phyloP scores from a whole-genome alignment of 2,329 filamentous ascomycete genomes.

The Colletotrichum incanum region DNA sequence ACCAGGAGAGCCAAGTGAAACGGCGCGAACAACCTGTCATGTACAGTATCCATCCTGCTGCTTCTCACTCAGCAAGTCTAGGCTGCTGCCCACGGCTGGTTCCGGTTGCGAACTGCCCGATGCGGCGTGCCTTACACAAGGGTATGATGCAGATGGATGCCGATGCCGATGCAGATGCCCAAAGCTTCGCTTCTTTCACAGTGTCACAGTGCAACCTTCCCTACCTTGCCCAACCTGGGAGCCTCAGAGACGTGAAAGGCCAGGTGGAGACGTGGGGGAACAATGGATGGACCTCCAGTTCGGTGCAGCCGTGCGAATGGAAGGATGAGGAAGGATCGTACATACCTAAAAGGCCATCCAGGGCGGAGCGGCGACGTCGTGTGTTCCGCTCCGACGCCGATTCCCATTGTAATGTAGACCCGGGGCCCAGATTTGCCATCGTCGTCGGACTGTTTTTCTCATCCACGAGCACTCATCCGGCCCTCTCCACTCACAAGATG shows the following conservation, averaged over 20 bases:
- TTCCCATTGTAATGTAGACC: not conserved
- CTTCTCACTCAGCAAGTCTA: not conserved
- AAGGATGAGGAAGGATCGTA: too few species aligned
- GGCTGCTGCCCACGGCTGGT: not conserved
- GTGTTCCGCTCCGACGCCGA: constrained; percentile 9
- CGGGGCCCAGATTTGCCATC: constrained; percentile 21
- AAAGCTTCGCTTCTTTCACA: not conserved
- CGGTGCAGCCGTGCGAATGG: constrained; percentile 5
- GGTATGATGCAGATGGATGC: not conserved
- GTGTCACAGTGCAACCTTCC: too few species aligned
- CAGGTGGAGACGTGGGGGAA: not conserved
- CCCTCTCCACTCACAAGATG: not conserved
- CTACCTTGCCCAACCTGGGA: not conserved
- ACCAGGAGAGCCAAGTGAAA: constrained; percentile 26
- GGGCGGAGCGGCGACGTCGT: constrained; percentile 1
- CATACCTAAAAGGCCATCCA: not conserved
- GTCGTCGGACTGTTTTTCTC: not conserved
- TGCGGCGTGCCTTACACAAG: constrained; percentile 8
- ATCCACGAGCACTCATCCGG: not conserved
- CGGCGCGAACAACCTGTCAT: not conserved
- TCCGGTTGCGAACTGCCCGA: not conserved
- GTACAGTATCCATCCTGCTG: not conserved
- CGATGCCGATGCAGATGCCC: not conserved
- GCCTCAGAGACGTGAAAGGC: not conserved
- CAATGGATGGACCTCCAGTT: not conserved